Evolutionary conservation across 83 land plant species (phyloP), one percentile per base, ranked within the genome.

Genomic region (Picea abies): DNA sequence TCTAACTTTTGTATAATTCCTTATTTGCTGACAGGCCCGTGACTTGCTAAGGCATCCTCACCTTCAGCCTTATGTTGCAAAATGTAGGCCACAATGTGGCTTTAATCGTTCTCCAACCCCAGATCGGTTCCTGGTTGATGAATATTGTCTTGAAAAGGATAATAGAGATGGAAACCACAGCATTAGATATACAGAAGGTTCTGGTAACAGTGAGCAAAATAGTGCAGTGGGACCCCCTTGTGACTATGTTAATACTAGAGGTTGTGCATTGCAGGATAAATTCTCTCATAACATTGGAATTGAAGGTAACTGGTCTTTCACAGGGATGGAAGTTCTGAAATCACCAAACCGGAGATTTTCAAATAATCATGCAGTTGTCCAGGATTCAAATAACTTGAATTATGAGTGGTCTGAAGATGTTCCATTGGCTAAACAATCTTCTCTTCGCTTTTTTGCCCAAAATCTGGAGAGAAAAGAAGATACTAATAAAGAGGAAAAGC

Each of bases 11-110:
- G 32, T 19, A 17, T 8, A 49, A 63, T 35, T 71, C 20, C 4
- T 35, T 44, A 16, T 16, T 25, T 64, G 17, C 69, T 44, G 25
- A 39, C 90, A 96, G 99, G 98, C 98, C 67, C 90, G 90, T 25
- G 99, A 96, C 60, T 84, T 96, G 79, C 90, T 96, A 20, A 83
- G 90, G 73, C 98, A 93, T 80, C 93, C 99, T 76, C 92, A 90
- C 63, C 91, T 96, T 84, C 99, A 96, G 77, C 90, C 98, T 12
- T 88, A 92, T 81, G 87, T 96, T 70, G 73, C 83, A 14, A 86
- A 93, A 82, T 44, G 37, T n/a, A 60, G 39, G 41, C 56, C 12
- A 2, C 64, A 60, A 26, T 78, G 60, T 60, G 64, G 64, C 41
- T 35, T 78, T 60, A 17, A 35, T 60, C 80, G 14, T 60, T 60